Evolutionary conservation across 305 asterid genomes (phyloP), one percentile per base, ranked within the genome.

Genomic region (Andrographis paniculata): DNA sequence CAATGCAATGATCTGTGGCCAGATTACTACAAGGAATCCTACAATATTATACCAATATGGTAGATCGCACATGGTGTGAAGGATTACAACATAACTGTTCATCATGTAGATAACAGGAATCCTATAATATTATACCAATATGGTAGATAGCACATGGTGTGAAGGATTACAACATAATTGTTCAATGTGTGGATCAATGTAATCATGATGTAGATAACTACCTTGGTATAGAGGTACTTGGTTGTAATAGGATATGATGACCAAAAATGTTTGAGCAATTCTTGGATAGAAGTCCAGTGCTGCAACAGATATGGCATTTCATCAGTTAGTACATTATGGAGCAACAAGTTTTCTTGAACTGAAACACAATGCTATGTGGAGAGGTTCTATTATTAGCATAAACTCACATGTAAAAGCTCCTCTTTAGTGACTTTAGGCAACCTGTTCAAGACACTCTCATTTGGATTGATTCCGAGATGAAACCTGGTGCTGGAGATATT

Each of bases 281-380:
- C 99, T 75, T 91, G 96, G 50, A 83, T 80, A 17, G 93, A 70
- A 17, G 85, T 70, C 95, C 92, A 91, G 53, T 87, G 96, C 96
- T 91, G 66, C 58, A 63, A 72, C 55, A 52, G 50, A 56, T 48
- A 50, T 56, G 41, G 48, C 19, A 6, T 33, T 18, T 19, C 22
- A 42, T 45, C 33, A 39, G 45, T 37, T 31, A 43, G n/a, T n/a
- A n/a, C 51, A 52, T 57, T 4, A 20, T 35, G 40, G 28, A 19
- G 41, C n/a, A n/a, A n/a, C n/a, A n/a, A n/a, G n/a, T n/a, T n/a
- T n/a, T n/a, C 40, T 39, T 24, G 6, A 24, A 24, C 30, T 24
- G 8, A 24, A 8, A 24, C 30, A 24, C 6, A n/a, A n/a, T n/a
- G n/a, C n/a, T n/a, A n/a, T n/a, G n/a, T n/a, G n/a, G n/a, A n/a